Percentiles rank a stretch among this genome's conserved stretches.
phyloP scores from a whole-genome alignment of 2,329 filamentous ascomycete species.

The Aspergillus texensis region DNA sequence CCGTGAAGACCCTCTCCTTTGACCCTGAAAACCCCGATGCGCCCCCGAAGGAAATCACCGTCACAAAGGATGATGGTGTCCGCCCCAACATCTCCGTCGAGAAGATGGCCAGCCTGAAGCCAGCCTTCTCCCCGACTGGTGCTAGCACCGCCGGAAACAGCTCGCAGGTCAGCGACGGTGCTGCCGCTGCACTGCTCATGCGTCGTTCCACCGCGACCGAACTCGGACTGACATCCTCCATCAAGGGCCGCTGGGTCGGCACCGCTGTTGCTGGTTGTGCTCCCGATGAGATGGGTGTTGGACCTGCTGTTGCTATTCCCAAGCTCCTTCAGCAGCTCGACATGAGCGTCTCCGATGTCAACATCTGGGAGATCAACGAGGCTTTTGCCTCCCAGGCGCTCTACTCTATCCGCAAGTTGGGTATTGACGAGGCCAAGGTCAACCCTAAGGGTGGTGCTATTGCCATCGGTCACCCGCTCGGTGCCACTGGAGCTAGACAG shows the following conservation, averaged over 20 bases:
- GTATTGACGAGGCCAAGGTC: constrained; percentile 67
- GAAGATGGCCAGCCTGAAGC: constrained; percentile 77
- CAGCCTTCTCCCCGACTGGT: constrained; percentile 77
- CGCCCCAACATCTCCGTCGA: constrained; percentile 68
- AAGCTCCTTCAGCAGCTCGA: constrained; percentile 73
- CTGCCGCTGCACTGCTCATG: constrained; percentile 82
- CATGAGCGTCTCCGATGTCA: constrained; percentile 68
- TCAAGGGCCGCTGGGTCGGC: constrained; percentile 82
- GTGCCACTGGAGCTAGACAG: constrained; percentile 84
- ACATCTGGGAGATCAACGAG: constrained; percentile 94
- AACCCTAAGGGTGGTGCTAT: constrained; percentile 95
- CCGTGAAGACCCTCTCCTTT: constrained; percentile 71
- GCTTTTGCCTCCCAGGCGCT: constrained; percentile 66
- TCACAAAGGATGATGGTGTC: constrained; percentile 82
- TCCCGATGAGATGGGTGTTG: constrained; percentile 93
- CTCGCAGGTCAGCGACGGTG: constrained; percentile 85
- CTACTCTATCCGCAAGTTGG: constrained; percentile 68
- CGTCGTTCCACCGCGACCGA: constrained; percentile 75
- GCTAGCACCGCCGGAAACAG: constrained; percentile 83
- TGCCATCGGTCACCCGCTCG: constrained; percentile 88
- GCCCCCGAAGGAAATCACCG: constrained; percentile 61
- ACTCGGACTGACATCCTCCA: constrained; percentile 67
- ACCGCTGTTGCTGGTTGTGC: constrained; percentile 75
- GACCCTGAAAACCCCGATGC: constrained; percentile 65
- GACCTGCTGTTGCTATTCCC: constrained; percentile 83